Evolutionary conservation across 2,329 filamentous ascomycete species (phyloP), one percentile per base, ranked within the genome.

Genomic region (Trematosphaeria pertusa): DNA sequence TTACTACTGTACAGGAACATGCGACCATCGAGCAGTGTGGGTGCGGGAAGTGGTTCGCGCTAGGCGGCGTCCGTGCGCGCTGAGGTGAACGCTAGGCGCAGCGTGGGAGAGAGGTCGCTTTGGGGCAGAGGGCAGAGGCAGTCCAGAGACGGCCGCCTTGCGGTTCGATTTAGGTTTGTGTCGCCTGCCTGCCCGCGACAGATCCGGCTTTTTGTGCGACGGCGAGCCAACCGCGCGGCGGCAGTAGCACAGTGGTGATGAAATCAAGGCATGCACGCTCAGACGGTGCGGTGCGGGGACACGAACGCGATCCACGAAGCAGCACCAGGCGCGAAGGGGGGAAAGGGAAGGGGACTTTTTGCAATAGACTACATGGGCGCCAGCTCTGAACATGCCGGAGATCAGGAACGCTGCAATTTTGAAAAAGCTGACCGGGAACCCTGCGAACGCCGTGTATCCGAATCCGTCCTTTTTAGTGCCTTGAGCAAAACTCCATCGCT

Each of bases 311-410:
- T n/a, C n/a, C n/a, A n/a, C n/a, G n/a, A n/a, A n/a, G n/a, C n/a
- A n/a, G n/a, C n/a, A n/a, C n/a, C n/a, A n/a, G n/a, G n/a, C n/a
- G n/a, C n/a, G n/a, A n/a, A n/a, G n/a, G n/a, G n/a, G n/a, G n/a
- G n/a, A n/a, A n/a, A n/a, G n/a, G n/a, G n/a, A n/a, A n/a, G n/a
- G 12, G 8, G 24, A 28, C 24, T 56, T 60, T 69, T 67, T 70
- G 63, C 59, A n/a, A 60, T 68, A 70, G 54, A 70, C 63, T 69
- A 70, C 64, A 69, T 54, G 62, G 58, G 54, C 39, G 52, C 42
- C 46, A 62, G 56, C 43, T 50, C 46, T 43, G 38, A 31, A 39
- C 46, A 53, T 49, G 48, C 50, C 53, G 30, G 52, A 56, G 48
- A 59, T 48, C 28, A 54, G 36, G 40, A 64, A 58, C 60, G 59